Evolutionary conservation across 352 stramenopile species (phyloP), one percentile per base, ranked within the genome.

Genomic region (Phytophthora fragariae): DNA sequence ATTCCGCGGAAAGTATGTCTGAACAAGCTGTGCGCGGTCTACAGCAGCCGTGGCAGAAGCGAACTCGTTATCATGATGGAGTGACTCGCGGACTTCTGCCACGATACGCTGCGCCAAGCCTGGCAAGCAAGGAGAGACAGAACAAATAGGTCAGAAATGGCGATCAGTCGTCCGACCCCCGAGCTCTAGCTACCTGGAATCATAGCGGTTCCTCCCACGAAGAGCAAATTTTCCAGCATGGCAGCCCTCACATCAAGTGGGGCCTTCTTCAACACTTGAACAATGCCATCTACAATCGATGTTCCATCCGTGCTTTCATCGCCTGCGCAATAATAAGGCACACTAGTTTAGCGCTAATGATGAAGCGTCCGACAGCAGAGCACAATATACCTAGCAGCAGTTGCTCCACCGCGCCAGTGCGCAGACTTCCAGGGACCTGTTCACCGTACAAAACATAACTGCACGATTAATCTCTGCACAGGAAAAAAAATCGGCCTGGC

Each of bases 121-220:
- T 93, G 29, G 19, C 9, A 62, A 60, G 19, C 52, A 63, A 49
- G 41, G 14, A 1, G 6, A 49, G 8, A 8, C 8, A 15, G 14
- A 12, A 41, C 8, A 37, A 37, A 49, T 19, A 15, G 7, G 56
- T 71, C 33, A 57, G n/a, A 12, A 21, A 29, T 7, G 12, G 29
- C n/a, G 17, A 24, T 41, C n/a, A 27, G 31, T 12, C 17, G 14
- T 15, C 47, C n/a, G 15, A 29, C 5, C 12, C 21, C 11, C 19
- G 3, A 24, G 5, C 21, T 37, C 50, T 33, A 1, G 24, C 35
- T n/a, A 91, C 86, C 86, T 62, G 88, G 86, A 61, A 97, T 77
- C 90, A 97, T 97, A 39, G 83, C 77, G 3, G 81, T 84, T 46
- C 90, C 90, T 29, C 90, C 90, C 24, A 95, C 70, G 14, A 94